phyloP scores from a whole-genome alignment of 805 yeast genomes.

The Candida wancherniae region DNA sequence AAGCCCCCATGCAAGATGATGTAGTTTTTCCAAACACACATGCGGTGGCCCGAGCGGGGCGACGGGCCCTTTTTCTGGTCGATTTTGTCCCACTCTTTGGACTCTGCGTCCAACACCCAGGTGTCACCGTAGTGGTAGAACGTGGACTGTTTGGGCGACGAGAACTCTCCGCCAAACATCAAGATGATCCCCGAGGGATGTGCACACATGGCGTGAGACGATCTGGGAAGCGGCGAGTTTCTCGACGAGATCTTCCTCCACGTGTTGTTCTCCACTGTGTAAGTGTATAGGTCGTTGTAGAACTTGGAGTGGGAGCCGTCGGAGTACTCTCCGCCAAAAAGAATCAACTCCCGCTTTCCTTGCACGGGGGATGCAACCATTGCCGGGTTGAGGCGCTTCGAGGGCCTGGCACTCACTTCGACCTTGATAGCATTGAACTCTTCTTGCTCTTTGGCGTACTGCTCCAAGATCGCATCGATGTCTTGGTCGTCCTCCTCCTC shows the following conservation, averaged over 20 bases:
- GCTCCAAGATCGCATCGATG: slow-evolving; percentile 75
- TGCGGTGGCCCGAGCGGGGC: slow-evolving; percentile 88
- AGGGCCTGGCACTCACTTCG: slow-evolving; percentile 55
- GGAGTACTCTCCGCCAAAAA: slow-evolving; percentile 87
- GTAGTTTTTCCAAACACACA: slow-evolving; percentile 88
- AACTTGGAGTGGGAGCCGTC: slow-evolving; percentile 54
- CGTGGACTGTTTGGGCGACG: slow-evolving; percentile 92
- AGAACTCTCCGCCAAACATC: slow-evolving; percentile 94
- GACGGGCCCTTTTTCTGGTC: slow-evolving; percentile 74
- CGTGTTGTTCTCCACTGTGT: slow-evolving; percentile 66
- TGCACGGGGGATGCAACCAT: slow-evolving; percentile 71
- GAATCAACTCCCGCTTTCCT: slow-evolving; percentile 68
- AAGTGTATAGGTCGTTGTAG: slow-evolving; percentile 75
- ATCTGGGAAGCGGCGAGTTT: slow-evolving; percentile 87
- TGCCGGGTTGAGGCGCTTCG: slow-evolving; percentile 67
- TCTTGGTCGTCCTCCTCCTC: slow-evolving; percentile 84
- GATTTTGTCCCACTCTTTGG: slow-evolving; percentile 86
- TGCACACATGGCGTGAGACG: slow-evolving; percentile 89
- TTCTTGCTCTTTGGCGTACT: slow-evolving; percentile 75
- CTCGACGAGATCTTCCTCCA: slow-evolving; percentile 81
- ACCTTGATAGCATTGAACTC: slow-evolving; percentile 68
- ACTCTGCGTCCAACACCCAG: slow-evolving; percentile 81
- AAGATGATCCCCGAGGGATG: slow-evolving; percentile 86
- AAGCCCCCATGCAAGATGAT: slow-evolving; percentile 88
- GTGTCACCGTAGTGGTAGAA: slow-evolving; percentile 96